phyloP scores from a whole-genome alignment of 768 basidiomycete genomes.

The Auricularia heimuer region DNA sequence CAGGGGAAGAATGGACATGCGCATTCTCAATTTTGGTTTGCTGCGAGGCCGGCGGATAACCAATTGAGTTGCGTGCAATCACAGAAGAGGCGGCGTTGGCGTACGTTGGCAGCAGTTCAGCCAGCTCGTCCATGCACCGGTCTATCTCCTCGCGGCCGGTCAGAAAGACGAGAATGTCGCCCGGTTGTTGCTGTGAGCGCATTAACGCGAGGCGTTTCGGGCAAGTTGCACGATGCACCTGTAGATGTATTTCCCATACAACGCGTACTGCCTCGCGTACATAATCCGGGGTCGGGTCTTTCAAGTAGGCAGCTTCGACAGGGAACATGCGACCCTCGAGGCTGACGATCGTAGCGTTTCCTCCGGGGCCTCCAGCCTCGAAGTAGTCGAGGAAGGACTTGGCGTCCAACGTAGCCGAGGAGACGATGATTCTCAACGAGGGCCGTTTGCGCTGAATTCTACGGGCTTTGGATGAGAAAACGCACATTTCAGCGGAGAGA shows the following conservation, averaged over 20 bases:
- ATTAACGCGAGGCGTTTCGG: not conserved
- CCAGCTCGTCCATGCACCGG: slow-evolving; percentile 65
- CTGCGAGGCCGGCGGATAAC: slow-evolving; percentile 35
- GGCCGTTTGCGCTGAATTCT: slow-evolving; percentile 91
- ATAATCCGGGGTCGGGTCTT: slow-evolving; percentile 71
- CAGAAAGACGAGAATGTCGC: slow-evolving; percentile 89
- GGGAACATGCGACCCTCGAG: slow-evolving; percentile 93
- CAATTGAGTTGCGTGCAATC: no score
- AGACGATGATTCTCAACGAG: slow-evolving; percentile 81
- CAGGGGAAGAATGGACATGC: slow-evolving; percentile 62
- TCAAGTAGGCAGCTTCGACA: slow-evolving; percentile 83
- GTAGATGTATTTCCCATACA: slow-evolving; percentile 64
- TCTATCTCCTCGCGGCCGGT: slow-evolving; percentile 98
- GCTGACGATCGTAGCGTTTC: slow-evolving; percentile 76
- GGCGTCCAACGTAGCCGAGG: slow-evolving; percentile 95
- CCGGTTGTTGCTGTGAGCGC: slow-evolving; percentile 53
- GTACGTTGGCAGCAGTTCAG: slow-evolving; percentile 70
- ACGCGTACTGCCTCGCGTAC: slow-evolving; percentile 72
- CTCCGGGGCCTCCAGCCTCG: slow-evolving; percentile 37
- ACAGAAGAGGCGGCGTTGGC: slow-evolving; percentile 12
- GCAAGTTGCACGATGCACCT: slow-evolving; percentile 34
- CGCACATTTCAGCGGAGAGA: not conserved
- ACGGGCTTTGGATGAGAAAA: slow-evolving; percentile 2
- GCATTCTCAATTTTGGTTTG: slow-evolving; percentile 33
- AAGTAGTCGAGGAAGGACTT: slow-evolving; percentile 85